Percentiles rank a stretch among this genome's conserved stretches.
These are phyloP conservation scores for Tolypocladium guangdongense DNA, from an alignment of 2,329 filamentous ascomycete genomes.

Conservation along the genomic window DNA sequence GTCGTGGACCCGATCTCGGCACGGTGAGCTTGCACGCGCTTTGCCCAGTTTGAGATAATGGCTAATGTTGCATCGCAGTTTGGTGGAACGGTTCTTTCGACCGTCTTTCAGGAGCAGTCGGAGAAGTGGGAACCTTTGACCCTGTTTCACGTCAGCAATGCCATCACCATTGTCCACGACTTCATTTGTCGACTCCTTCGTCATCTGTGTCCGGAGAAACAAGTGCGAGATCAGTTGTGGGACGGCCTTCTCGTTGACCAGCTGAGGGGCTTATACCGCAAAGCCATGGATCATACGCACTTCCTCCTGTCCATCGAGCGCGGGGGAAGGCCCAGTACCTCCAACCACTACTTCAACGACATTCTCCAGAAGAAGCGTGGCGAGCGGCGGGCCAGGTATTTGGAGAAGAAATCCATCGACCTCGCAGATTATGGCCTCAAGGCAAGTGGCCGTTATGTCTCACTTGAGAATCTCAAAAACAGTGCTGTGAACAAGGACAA, in stretches of 20 bases:
- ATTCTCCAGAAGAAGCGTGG: slow-evolving; percentile 16
- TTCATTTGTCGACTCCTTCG: slow-evolving; percentile 37
- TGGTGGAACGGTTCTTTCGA: slow-evolving; percentile 26
- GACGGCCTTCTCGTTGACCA: slow-evolving; percentile 31
- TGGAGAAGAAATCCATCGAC: not conserved
- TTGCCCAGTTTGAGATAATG: not conserved
- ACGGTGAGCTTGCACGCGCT: not conserved
- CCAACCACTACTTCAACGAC: slow-evolving; percentile 42
- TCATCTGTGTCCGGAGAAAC: slow-evolving; percentile 29
- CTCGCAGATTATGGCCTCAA: not conserved
- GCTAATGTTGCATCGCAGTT: slow-evolving; percentile 15
- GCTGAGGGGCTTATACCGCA: slow-evolving; percentile 32
- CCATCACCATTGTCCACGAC: slow-evolving; percentile 38
- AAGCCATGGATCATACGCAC: slow-evolving; percentile 33
- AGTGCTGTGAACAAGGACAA: slow-evolving; percentile 13
- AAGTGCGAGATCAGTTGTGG: slow-evolving; percentile 31
- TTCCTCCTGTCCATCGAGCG: slow-evolving; percentile 44
- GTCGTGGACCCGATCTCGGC: slow-evolving; percentile 6
- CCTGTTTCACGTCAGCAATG: slow-evolving; percentile 35
- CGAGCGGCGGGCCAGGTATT: not conserved
- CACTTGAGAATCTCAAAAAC: not conserved
- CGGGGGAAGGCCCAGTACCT: slow-evolving; percentile 31
- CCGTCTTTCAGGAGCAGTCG: slow-evolving; percentile 41
- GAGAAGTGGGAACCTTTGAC: slow-evolving; percentile 40
- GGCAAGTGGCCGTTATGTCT: not conserved